phyloP scores from a whole-genome alignment of 257 asterid genomes.

The Gentiana straminea region DNA sequence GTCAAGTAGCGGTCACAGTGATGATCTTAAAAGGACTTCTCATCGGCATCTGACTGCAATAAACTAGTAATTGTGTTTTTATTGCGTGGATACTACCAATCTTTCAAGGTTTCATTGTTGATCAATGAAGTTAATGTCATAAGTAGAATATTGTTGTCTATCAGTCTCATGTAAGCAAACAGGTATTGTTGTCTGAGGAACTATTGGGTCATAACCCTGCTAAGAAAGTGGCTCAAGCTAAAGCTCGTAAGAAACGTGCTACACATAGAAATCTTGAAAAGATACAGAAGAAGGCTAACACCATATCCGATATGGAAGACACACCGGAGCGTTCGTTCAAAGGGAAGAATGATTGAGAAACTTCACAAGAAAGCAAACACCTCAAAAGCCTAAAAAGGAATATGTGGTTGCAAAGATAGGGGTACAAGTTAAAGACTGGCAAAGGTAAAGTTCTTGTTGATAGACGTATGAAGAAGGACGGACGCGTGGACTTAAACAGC shows the following conservation, averaged over 20 bases:
- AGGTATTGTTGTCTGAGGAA: no score
- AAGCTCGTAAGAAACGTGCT: conserved; percentile 77
- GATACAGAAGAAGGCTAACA: conserved; percentile 75
- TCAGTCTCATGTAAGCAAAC: no score
- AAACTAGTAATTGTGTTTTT: no score
- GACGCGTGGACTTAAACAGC: conserved; percentile 37
- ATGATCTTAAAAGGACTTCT: no score
- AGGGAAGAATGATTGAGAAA: conserved; percentile 73
- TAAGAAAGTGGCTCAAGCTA: conserved; percentile 92
- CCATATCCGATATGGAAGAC: conserved; percentile 75
- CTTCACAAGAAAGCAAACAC: conserved; percentile 58
- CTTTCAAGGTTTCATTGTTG: no score
- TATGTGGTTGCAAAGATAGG: conserved; percentile 94
- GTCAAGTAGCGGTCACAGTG: no score
- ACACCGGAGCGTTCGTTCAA: conserved; percentile 61
- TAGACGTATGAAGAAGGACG: conserved; percentile 76
- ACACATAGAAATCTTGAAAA: conserved; percentile 58
- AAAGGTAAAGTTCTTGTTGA: conserved; percentile 91
- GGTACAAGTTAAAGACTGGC: conserved; percentile 63
- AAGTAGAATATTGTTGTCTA: no score
- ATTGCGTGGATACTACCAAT: no score
- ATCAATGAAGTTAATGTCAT: no score
- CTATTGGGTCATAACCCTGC: conserved; percentile 28
- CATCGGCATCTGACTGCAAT: no score
- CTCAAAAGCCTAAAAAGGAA: conserved; percentile 56